phyloP scores from a whole-genome alignment of 2,329 filamentous ascomycete genomes.

The Mariannaea sp. region DNA sequence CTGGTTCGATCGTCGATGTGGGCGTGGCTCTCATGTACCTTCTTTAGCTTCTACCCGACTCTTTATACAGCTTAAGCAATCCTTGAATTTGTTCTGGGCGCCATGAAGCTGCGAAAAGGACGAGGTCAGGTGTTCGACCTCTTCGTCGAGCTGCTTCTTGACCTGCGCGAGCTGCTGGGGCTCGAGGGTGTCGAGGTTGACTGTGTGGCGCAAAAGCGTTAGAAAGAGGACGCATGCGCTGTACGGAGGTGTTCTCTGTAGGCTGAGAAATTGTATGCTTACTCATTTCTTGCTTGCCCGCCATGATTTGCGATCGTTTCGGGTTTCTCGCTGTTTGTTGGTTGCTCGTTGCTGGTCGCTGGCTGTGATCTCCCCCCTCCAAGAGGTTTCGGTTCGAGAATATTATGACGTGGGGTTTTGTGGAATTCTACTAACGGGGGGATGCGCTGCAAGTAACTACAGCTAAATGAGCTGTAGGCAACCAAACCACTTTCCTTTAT shows the following conservation, averaged over 20 bases:
- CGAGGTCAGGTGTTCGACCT: constrained; percentile 89
- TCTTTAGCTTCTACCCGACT: constrained; percentile 41
- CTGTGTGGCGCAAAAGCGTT: constrained; percentile 40
- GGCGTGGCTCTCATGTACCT: constrained; percentile 33
- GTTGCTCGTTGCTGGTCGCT: constrained; percentile 16
- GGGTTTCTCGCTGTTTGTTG: constrained; percentile 9
- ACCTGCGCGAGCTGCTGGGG: constrained; percentile 85
- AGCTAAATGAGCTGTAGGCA: neutral
- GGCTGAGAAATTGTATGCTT: too few species aligned
- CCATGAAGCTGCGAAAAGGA: constrained; percentile 90
- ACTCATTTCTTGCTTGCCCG: constrained; percentile 44
- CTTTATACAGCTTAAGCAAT: constrained; percentile 81
- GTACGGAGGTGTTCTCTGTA: too few species aligned
- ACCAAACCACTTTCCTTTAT: too few species aligned
- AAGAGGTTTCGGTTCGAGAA: constrained; percentile 35
- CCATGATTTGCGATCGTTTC: constrained; percentile 32
- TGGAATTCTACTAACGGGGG: constrained; percentile 41
- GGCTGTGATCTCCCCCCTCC: constrained; percentile 35
- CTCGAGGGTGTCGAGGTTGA: constrained; percentile 75
- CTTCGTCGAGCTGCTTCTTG: constrained; percentile 94
- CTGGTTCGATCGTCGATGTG: neutral
- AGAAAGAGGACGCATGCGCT: neutral
- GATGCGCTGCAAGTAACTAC: constrained; percentile 14
- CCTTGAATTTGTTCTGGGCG: constrained; percentile 88
- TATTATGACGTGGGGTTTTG: constrained; percentile 41